phyloP scores from a whole-genome alignment of 106 monocot genomes.

The Dendrobium catenatum region DNA sequence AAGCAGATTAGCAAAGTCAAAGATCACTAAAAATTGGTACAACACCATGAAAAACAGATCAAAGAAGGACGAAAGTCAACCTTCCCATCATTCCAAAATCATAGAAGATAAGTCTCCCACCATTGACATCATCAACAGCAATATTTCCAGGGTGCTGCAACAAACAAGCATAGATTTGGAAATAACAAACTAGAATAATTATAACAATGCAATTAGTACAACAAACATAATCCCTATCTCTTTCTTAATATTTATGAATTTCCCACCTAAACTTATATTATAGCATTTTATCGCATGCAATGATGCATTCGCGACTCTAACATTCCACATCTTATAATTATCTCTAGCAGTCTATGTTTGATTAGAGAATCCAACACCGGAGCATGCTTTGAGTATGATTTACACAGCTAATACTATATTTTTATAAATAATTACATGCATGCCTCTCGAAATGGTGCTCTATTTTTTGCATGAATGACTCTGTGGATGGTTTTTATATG shows the following conservation, averaged over 20 bases:
- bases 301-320: not conserved
- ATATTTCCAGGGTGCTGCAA: conserved; percentile 99
- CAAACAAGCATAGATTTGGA: not conserved
- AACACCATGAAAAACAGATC: conserved; percentile 6
- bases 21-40: not conserved
- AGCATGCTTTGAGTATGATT: not conserved
- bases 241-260: not conserved
- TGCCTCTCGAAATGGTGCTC: not conserved
- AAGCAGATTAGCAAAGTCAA: not conserved
- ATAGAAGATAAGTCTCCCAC: conserved; percentile 97
- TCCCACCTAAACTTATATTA: not conserved
- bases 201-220: not conserved
- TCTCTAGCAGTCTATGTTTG: not conserved
- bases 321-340: not conserved
- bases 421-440: not conserved
- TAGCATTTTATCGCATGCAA: not conserved
- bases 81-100: conserved; percentile 99
- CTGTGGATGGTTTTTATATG: not conserved
- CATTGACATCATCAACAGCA: conserved; percentile 97
- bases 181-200: not conserved
- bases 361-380: not conserved
- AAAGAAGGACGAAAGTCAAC: conserved; percentile 22
- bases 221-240: not conserved
- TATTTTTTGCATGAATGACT: not conserved
- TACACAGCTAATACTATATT: not conserved